Base-by-base conservation (phyloP, 371 early-diverging fungal genomes). In the Circinella umbellata region DNA sequence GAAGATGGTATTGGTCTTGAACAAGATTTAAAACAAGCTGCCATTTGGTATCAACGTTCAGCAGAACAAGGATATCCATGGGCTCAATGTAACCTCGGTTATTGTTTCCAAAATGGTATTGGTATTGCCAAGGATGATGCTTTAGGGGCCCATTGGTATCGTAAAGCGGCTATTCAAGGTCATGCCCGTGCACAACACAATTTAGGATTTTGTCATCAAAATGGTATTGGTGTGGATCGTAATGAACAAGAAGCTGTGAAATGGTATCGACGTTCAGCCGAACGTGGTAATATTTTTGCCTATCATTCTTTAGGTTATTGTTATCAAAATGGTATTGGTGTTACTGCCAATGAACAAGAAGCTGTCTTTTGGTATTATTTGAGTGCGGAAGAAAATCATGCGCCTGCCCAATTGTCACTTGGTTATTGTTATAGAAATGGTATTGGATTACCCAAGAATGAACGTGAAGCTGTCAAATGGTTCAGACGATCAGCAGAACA, bases 251-350 rank as follows among this genome's bases (percentile, higher is more conserved):
- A 84, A 69, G 96, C 96, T 7, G 83, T 91, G 60, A 70, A 77
- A 71, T 93, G 90, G 90, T 93, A 86, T 73, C 80, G 80, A 64
- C 85, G 86, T 60, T 86, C 94, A 18, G 95, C 96, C 3, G 89
- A 86, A 51, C 88, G 87, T 46, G 93, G 92, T 20, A 92, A 93
- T 66, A 86, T 91, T 11, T 89, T 92, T 69, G 96, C 94, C 3
- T 87, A 88, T 62, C 94, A 94, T 62, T 92, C 93, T 6, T 83
- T 96, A 39, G 98, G 96, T 27, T 57, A 57, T 34, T 96, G 96
- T 73, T 96, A 91, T 74, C 94, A 94, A 61, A 93, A 96, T 71
- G 96, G 96, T 8, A 85, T 93, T 57, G 95, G 95, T 14, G 90
- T 93, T 9, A 78, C 72, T n/a, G 83, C 81, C 37, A 82, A 93